Evolutionary conservation across 2,329 filamentous ascomycete species (phyloP), one percentile per base, ranked within the genome.

Genomic region (Diaporthe citrichinensis): DNA sequence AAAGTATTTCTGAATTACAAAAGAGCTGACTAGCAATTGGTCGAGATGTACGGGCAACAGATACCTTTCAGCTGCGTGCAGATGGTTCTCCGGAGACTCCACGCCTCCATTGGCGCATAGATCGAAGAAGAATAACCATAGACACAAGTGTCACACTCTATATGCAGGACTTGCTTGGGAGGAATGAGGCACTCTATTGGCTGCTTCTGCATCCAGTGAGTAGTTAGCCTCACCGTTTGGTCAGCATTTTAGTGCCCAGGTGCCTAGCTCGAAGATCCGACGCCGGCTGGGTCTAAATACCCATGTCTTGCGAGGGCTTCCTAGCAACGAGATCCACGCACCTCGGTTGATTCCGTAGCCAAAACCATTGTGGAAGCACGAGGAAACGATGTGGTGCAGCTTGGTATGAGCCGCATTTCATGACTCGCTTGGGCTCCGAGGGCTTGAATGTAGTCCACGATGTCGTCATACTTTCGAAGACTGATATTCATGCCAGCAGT

Each of bases 381-480:
- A 51, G 17, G 7, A 5, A 51, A 62, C 7, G 20, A 46, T 44
- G 59, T 17, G 10, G 44, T n/a, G 41, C 25, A n/a, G n/a, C 17
- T 51, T 68, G 31, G 14, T 8, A 20, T 51, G 44, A 36, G 65
- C 65, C 14, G 31, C n/a, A 14, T 28, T 53, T 17, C 62, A 68
- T 68, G 46, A 68, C 65, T 53, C 46, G 46, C 17, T 53, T 12
- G 12, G 23, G 1, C 28, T 9, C 20, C 31, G 14, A 3, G n/a
- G 44, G 23, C 20, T n/a, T 36, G 7, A 10, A 3, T 3, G 10
- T 41, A 25, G 23, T 20, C 46, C 23, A 53, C 23, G 14, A 39
- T 68, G 46, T 68, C 65, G 65, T 68, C 65, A 68, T 41, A 28
- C 23, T 12, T 51, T 51, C n/a, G 9, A 10, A 51, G 39, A 51